phyloP scores from a whole-genome alignment of 441 rosid genomes.

The Adansonia grandidieri region DNA sequence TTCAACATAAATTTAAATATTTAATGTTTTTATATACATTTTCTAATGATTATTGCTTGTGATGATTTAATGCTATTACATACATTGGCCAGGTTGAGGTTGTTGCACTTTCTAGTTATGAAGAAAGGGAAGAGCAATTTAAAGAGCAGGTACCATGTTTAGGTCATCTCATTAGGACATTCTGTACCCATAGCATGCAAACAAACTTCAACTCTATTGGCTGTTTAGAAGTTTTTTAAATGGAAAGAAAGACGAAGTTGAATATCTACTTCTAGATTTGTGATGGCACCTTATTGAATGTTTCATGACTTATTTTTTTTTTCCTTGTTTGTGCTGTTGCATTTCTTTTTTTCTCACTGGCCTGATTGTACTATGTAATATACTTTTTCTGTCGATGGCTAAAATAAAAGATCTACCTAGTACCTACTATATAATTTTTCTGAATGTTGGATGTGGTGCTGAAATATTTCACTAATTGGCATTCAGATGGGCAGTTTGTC shows the following conservation, averaged over 20 bases:
- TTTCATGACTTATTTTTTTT: neutral
- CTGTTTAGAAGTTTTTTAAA: neutral
- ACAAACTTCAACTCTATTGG: neutral
- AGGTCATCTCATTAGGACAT: conserved; percentile 8
- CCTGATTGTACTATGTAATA: neutral
- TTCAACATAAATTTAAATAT: conserved; percentile 9
- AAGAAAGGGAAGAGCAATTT: conserved; percentile 97
- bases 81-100: conserved; percentile 80
- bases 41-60: neutral
- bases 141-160: conserved; percentile 76
- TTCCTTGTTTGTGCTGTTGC: neutral
- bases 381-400: conserved; percentile 1
- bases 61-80: conserved; percentile 26
- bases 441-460: conserved; percentile 18
- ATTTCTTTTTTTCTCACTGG: no score
- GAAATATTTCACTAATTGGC: conserved; percentile 14
- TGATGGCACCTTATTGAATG: neutral
- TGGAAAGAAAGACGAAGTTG: neutral
- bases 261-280: neutral
- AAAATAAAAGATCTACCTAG: neutral
- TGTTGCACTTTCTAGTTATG: conserved; percentile 95
- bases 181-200: neutral
- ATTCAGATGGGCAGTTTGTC: conserved; percentile 17
- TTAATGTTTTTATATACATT: conserved; percentile 7
- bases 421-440: conserved; percentile 11